Evolutionary conservation across 2,329 filamentous ascomycete species (phyloP).

Genomic region (Microdochium bolleyi): DNA sequence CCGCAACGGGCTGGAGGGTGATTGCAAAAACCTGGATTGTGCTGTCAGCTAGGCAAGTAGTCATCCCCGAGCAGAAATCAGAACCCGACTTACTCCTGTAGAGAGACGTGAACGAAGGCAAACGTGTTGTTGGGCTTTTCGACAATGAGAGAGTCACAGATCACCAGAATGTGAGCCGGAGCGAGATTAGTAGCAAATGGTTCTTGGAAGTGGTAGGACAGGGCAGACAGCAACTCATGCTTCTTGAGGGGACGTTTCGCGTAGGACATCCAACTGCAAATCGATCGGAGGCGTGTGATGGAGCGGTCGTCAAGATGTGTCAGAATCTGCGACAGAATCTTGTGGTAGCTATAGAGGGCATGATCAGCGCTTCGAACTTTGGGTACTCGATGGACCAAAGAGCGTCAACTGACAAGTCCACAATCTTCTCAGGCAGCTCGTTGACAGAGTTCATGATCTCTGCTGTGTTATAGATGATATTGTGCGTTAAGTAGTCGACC

Average conservation of each 20-base stretch:
- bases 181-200: constrained; percentile 4
- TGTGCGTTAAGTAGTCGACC: constrained; percentile 20
- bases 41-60: not conserved
- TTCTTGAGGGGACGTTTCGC: constrained; percentile 22
- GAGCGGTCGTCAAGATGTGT: constrained; percentile 16
- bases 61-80: not conserved
- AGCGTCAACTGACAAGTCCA: constrained; percentile 11
- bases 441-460: constrained; percentile 16
- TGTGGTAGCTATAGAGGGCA: constrained; percentile 15
- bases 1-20: not conserved
- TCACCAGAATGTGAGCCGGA: constrained; percentile 14
- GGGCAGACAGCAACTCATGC: constrained; percentile 23
- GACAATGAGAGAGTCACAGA: constrained; percentile 13
- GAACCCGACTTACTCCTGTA: constrained; percentile 14
- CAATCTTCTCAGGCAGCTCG: constrained; percentile 12
- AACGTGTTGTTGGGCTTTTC: constrained; percentile 13
- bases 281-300: constrained; percentile 13
- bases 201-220: constrained; percentile 14
- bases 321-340: constrained; percentile 17
- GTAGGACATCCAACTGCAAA: constrained; percentile 28
- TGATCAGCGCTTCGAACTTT: not conserved
- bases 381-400: not conserved
- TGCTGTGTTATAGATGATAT: constrained; percentile 17
- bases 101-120: constrained; percentile 17
- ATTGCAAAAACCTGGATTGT: constrained; percentile 1